phyloP scores from a whole-genome alignment of 2,329 filamentous ascomycete genomes.

The Microsporum canis region DNA sequence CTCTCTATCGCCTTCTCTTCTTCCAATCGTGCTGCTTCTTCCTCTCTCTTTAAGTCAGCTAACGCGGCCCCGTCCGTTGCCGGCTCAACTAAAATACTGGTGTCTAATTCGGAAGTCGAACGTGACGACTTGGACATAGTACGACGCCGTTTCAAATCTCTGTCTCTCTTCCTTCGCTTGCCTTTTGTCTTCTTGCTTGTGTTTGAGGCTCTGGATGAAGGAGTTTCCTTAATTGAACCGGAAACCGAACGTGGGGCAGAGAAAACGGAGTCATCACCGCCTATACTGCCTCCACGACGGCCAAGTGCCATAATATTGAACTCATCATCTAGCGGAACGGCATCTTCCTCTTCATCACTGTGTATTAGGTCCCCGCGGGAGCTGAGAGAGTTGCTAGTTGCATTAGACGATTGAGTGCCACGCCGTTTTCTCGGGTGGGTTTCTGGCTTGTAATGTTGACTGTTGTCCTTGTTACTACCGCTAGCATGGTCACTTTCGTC shows the following conservation, averaged over 20 bases:
- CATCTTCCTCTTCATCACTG: slow-evolving; percentile 87
- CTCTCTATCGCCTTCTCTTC: slow-evolving; percentile 46
- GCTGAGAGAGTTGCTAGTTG: slow-evolving; percentile 73
- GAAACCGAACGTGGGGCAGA: slow-evolving; percentile 28
- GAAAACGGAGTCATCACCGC: slow-evolving; percentile 53
- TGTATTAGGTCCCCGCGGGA: slow-evolving; percentile 85
- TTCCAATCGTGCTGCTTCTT: slow-evolving; percentile 41
- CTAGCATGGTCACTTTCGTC: slow-evolving; percentile 34
- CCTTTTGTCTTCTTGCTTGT: slow-evolving; percentile 26
- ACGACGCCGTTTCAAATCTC: slow-evolving; percentile 17
- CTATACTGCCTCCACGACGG: slow-evolving; percentile 49
- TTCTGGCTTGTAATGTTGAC: slow-evolving; percentile 6
- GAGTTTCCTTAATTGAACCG: slow-evolving; percentile 39
- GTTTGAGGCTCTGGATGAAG: slow-evolving; percentile 36
- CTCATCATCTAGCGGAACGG: slow-evolving; percentile 83
- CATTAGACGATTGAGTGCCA: slow-evolving; percentile 65
- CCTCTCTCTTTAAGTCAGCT: slow-evolving; percentile 46
- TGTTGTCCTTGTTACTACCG: slow-evolving; percentile 24
- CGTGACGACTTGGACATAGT: slow-evolving; percentile 20
- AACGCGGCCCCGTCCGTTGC: slow-evolving; percentile 36
- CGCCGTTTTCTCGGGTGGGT: slow-evolving; percentile 46
- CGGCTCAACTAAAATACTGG: slow-evolving; percentile 18
- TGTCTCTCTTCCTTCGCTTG: slow-evolving; percentile 22
- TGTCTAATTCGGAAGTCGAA: slow-evolving; percentile 18
- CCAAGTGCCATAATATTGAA: slow-evolving; percentile 68